Evolutionary conservation across 1,284 basidiomycete genomes (phyloP), one percentile per base, ranked within the genome.

Genomic region (Phylloboletellus chloephorus): DNA sequence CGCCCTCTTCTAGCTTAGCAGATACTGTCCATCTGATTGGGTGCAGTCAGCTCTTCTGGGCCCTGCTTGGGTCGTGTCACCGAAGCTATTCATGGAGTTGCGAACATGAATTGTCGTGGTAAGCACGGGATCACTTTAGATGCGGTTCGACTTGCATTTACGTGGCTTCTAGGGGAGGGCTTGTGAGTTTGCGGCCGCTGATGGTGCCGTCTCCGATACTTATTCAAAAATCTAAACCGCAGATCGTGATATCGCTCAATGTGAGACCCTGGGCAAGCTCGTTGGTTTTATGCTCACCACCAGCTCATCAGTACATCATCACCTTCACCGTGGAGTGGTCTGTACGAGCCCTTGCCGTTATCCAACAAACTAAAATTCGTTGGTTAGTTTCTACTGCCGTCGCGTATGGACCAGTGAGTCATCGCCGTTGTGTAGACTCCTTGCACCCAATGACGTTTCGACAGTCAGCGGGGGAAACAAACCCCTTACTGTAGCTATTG

Each of bases 331-430:
- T 51, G 24, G 26, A 53, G 2, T 33, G 50, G 50, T 51, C 7
- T 22, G 51, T 43, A 29, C 6, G 12, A 30, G 3, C 2, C 8
- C 3, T 23, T 8, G 0, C 2, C 3, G 9, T 22, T 4, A 1
- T 24, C 5, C 15, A 8, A 23, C 2, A 2, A 12, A 10, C 41
- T 47, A 13, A 53, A 12, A 12, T 1, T 11, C 3, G 1, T 19
- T 16, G n/a, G 1, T 37, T 30, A 53, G 50, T 31, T 51, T 51
- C 25, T 54, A 52, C 16, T 44, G 52, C 25, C 13, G 11, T 35
- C 49, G 48, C 4, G 31, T 53, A 42, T 52, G 50, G 50, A 44
- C 28, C 8, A 52, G 50, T 52, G 31, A 28, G 49, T 34, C 15
- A 4, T 29, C 19, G 3, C 8, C 8, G 7, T 24, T 15, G 13